These are phyloP conservation scores for Phoenix dactylifera DNA, from an alignment of 176 grass and related monocot species.

Conservation along the genomic window DNA sequence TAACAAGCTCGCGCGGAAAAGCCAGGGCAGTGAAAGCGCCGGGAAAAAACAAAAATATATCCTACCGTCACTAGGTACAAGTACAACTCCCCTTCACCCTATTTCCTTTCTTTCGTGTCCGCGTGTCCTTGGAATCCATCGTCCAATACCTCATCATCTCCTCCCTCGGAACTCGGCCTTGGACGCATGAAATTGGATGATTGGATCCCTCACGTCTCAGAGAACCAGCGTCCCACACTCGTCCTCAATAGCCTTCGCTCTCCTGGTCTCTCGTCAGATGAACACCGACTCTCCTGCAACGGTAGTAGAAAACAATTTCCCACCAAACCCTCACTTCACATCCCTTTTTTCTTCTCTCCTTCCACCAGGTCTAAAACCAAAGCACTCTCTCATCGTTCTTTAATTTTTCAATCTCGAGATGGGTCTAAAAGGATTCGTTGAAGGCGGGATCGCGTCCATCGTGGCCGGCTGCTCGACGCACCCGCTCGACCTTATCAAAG, in stretches of 20 bases:
- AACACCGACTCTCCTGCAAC: not conserved
- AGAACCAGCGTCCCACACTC: constrained; percentile 17
- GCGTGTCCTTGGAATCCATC: too few relatives aligned
- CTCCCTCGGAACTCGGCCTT: not conserved
- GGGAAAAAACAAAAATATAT: too few relatives aligned
- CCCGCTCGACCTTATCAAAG: constrained; percentile 11
- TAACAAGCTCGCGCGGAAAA: too few relatives aligned
- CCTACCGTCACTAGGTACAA: not conserved
- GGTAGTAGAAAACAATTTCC: too few relatives aligned
- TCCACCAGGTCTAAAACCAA: too few relatives aligned
- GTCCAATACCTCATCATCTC: too few relatives aligned
- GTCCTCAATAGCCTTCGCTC: constrained; percentile 13
- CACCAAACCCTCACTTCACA: too few relatives aligned
- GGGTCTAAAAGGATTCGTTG: constrained; percentile 10
- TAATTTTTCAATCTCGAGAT: not conserved
- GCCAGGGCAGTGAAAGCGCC: too few relatives aligned
- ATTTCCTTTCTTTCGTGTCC: not conserved
- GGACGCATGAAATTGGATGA: not conserved
- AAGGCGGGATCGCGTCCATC: constrained; percentile 14
- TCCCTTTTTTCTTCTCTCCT: too few relatives aligned
- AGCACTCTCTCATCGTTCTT: too few relatives aligned
- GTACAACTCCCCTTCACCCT: not conserved
- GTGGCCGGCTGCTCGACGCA: constrained; percentile 14
- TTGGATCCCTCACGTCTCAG: constrained; percentile 2
- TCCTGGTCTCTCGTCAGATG: constrained; percentile 1